A percentile compares a stretch with the other conserved stretches of the same genome.
Conservation (phyloP, 2,329 filamentous ascomycete genomes). For the Colletotrichum plurivorum region DNA sequence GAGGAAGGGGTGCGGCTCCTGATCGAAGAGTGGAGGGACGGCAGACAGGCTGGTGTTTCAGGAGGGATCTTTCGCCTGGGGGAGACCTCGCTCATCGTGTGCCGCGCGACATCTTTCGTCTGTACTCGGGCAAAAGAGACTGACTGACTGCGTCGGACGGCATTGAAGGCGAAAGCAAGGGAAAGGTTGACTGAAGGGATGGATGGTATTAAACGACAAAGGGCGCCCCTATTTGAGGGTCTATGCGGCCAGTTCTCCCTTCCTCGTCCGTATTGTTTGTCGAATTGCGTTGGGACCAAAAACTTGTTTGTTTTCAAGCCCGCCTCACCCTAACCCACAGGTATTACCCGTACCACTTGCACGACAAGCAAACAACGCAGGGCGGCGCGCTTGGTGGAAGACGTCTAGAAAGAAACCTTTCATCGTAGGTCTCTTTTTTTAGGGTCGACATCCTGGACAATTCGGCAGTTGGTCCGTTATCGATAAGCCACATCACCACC, state of each 20-base stretch:
- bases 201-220: not conserved
- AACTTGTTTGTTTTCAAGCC: slow-evolving; percentile 11
- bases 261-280: not conserved
- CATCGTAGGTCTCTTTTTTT: not conserved
- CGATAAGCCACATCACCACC: slow-evolving; percentile 31
- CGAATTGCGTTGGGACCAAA: not conserved
- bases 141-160: slow-evolving; percentile 1
- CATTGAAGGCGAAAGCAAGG: not conserved
- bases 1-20: slow-evolving; percentile 26
- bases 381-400: not conserved
- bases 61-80: slow-evolving; percentile 32
- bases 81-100: slow-evolving; percentile 28
- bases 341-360: not conserved
- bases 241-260: not conserved
- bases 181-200: slow-evolving; percentile 12
- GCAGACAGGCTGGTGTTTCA: slow-evolving; percentile 40
- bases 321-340: not conserved
- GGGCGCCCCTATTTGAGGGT: slow-evolving; percentile 12
- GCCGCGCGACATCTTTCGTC: slow-evolving; percentile 36
- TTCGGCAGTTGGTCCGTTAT: slow-evolving; percentile 35
- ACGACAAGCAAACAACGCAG: not conserved
- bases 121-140: slow-evolving; percentile 22
- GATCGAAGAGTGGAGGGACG: slow-evolving; percentile 37
- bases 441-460: not conserved
- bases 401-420: not conserved